Conservation (phyloP, 1,284 basidiomycete genomes). For the Stygiomarasmius scandens region DNA sequence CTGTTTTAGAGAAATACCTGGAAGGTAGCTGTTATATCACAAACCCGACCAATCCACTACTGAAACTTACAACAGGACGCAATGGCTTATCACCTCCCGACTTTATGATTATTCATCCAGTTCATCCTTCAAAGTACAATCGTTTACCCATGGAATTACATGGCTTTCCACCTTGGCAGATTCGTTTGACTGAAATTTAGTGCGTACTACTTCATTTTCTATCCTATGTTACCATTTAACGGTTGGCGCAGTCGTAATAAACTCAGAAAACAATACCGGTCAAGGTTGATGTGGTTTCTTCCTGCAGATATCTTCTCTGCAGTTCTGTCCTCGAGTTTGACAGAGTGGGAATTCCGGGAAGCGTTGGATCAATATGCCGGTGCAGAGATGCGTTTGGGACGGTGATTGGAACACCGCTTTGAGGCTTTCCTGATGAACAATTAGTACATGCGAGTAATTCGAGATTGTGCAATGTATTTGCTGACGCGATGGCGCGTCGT, state of each 20-base stretch:
- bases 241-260: constrained; percentile 26
- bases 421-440: too few species aligned
- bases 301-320: constrained; percentile 11
- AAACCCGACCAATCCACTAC: neutral
- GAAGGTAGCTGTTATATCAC: constrained; percentile 60
- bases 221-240: constrained; percentile 11
- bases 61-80: constrained; percentile 32
- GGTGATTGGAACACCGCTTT: constrained; percentile 33
- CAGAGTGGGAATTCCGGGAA: constrained; percentile 59
- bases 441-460: neutral
- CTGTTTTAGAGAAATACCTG: constrained; percentile 50
- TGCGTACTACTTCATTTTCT: constrained; percentile 38
- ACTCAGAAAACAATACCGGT: constrained; percentile 16
- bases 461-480: too few species aligned
- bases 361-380: constrained; percentile 70
- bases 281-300: constrained; percentile 19
- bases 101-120: constrained; percentile 70
- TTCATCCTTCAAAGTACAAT: constrained; percentile 40
- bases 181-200: constrained; percentile 75
- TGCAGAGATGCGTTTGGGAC: constrained; percentile 77
- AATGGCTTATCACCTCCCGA: constrained; percentile 66
- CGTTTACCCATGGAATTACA: constrained; percentile 60
- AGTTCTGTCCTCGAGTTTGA: constrained; percentile 31
- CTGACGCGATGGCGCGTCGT: too few species aligned
- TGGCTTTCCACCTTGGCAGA: constrained; percentile 81